Percentiles rank a stretch among this genome's conserved stretches.
Conservation (phyloP, 1,284 basidiomycete species). For the Microstroma glucosiphilum region DNA sequence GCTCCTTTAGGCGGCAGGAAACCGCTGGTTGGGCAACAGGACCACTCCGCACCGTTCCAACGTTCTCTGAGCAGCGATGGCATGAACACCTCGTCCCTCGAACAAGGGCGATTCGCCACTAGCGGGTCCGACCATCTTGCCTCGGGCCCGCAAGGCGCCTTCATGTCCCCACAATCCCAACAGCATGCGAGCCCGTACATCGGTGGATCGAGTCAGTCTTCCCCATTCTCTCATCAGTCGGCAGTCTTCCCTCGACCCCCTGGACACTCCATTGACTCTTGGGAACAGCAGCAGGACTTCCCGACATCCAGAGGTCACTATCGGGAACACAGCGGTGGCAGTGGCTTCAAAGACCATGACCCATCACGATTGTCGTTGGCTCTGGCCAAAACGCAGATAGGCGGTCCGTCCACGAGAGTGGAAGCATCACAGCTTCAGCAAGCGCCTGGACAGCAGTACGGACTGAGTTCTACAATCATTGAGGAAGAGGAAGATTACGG, state of each 20-base stretch:
- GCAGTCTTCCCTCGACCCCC: background rate
- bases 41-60: background rate
- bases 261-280: background rate
- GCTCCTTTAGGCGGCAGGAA: background rate
- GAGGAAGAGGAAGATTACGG: conserved; percentile 34
- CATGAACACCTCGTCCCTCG: background rate
- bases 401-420: too few species aligned
- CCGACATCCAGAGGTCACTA: background rate
- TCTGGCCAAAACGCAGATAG: background rate
- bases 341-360: background rate
- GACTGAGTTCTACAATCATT: conserved; percentile 30
- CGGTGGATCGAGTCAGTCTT: too few species aligned
- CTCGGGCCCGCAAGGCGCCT: background rate
- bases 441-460: background rate
- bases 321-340: background rate
- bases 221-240: too few species aligned
- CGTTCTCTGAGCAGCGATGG: background rate
- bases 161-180: background rate
- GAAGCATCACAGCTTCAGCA: too few species aligned
- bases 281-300: background rate
- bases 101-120: background rate
- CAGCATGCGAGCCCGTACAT: background rate
- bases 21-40: background rate
- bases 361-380: background rate
- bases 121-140: background rate